A percentile compares a stretch with the other conserved stretches of the same genome.
Evolutionary conservation across 129 eudicot genomes (phyloP).

Genomic region (Centella asiatica): DNA sequence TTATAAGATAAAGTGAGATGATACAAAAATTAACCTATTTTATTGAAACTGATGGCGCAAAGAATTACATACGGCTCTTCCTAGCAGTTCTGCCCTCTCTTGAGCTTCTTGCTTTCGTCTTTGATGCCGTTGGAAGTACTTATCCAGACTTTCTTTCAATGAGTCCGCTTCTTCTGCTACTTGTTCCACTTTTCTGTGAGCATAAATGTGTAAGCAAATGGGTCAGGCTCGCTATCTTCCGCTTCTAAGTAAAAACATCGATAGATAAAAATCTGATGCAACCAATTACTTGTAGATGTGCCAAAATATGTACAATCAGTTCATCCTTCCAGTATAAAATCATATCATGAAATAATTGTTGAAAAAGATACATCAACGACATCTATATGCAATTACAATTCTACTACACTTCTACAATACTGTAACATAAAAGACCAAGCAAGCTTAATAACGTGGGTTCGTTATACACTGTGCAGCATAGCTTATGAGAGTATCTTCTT

Average conservation of each 20-base stretch:
- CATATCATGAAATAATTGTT: too few species aligned
- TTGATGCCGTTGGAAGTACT: constrained; percentile 58
- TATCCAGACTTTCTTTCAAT: constrained; percentile 77
- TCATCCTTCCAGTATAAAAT: background rate
- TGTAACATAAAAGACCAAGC: background rate
- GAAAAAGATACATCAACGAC: too few species aligned
- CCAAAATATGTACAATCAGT: background rate
- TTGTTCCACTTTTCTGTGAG: constrained; percentile 83
- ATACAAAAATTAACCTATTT: background rate
- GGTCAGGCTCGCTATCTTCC: background rate
- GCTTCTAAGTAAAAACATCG: background rate
- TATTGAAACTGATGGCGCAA: background rate
- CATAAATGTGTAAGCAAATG: background rate
- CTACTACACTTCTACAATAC: too few species aligned
- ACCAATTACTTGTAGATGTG: too few species aligned
- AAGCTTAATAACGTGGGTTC: background rate
- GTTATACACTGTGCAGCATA: background rate
- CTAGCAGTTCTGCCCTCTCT: constrained; percentile 91
- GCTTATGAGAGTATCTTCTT: too few species aligned
- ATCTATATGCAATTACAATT: too few species aligned
- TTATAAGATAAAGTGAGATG: background rate
- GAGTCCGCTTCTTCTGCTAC: constrained; percentile 91
- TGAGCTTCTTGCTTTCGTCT: constrained; percentile 76
- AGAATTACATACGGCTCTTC: constrained; percentile 72
- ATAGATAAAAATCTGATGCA: background rate